Base-by-base conservation (phyloP, 2,329 filamentous ascomycete species). In the Colletotrichum viniferum region DNA sequence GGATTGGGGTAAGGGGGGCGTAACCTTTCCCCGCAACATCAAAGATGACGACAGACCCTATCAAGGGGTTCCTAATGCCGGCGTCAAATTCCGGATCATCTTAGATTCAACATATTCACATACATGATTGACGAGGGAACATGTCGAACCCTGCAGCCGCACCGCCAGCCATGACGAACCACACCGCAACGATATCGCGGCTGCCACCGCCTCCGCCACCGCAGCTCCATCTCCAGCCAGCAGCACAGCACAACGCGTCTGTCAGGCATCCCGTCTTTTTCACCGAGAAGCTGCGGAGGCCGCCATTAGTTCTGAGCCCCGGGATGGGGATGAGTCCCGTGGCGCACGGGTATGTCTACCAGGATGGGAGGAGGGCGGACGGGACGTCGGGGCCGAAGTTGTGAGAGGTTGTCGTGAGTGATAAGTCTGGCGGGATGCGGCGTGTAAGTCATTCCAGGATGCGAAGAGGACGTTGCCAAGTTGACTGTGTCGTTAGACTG, bases 181-280 rank as follows among this genome's bases (percentile, higher is more conserved):
- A 62, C 38, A 21, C 66, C 66, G 30, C 60, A 64, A 56, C 58
- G 21, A 18, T 52, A 30, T 5, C 61, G n/a, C 66, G 36, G 12
- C 55, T 52, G 26, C n/a, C 24, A 5, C 55, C 24, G n/a, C 55
- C 52, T 21, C 62, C 60, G 26, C 55, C 32, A 18, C 24, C 28
- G n/a, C 36, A 61, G 3, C 55, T 26, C 1, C 70, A 63, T 10
- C 78, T 81, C 68, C 79, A 81, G 73, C 73, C 77, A 8, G 14
- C 61, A 28, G 73, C 69, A 24, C 77, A 80, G 7, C 90, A 89
- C 80, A 88, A 94, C 81, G 86, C 90, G 12, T 91, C 94, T 2
- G 87, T 87, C 52, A 86, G 90, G 30, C 94, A 96, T 78, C 94
- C 94, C 0, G 94, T 95, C 2, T 96, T 96, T 84, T 95, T 96